Base-by-base conservation (phyloP, 345 rosid species). In the Pelargonium nanum region DNA sequence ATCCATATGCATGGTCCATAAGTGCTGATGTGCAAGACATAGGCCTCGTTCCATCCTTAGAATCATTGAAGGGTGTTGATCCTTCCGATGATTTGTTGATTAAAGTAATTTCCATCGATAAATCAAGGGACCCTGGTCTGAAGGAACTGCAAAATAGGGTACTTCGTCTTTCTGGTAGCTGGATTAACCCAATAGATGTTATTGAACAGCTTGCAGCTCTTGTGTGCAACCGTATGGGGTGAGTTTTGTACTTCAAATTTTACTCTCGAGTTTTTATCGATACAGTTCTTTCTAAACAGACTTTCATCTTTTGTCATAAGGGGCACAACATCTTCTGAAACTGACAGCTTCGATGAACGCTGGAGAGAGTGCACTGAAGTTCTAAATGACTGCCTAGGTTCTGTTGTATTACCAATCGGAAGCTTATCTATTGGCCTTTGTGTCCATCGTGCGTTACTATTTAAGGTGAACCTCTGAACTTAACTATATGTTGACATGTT, bases 141-240 rank as follows among this genome's bases (percentile, higher is more conserved):
- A 86, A 85, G 77, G 97, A 94, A 70, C 82, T 88, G 48, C 93
- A 84, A 72, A 83, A 78, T 70, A 78, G 86, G 75, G 96, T 80
- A 70, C 85, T 74, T 63, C 72, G 72, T 73, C 81, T 88, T 67
- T 94, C 96, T 59, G 60, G 72, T 67, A 75, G 74, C 72, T 84
- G 86, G 81, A 74, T 73, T 58, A 94, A 89, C 51, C 68, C 91
- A 63, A 74, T 85, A 75, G 99, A 94, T 65, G 88, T 90, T 61
- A 96, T 90, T 65, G 89, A 88, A 77, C 96, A 85, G 80, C 84
- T 94, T 68, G 96, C 97, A 21, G 82, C 86, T 75, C 96, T 94
- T 75, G 85, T 90, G 56, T 88, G 95, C 83, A 78, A 70, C 66
- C 85, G 79, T 62, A 78, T 94, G 96, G 96, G 99, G 99, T 94